phyloP scores from a whole-genome alignment of 2,329 filamentous ascomycete species.

The Amauroascus verrucosus region DNA sequence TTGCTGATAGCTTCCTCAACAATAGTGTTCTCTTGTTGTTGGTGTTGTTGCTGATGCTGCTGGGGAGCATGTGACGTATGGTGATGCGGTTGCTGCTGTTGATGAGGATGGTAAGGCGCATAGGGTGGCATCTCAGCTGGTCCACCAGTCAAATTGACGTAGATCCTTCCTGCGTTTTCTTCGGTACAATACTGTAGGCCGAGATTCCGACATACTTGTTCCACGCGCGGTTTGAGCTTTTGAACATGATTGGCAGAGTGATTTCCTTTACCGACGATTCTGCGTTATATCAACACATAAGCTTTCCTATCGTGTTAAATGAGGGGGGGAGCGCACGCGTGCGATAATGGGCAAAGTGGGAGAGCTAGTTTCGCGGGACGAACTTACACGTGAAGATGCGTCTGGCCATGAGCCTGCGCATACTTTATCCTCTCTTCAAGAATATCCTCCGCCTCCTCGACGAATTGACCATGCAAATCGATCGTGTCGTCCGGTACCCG shows the following conservation, averaged over 20 bases:
- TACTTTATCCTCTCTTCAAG: slow-evolving; percentile 74
- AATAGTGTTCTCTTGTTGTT: slow-evolving; percentile 49
- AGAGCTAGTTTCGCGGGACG: background rate
- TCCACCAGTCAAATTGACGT: slow-evolving; percentile 72
- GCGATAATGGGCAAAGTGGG: no score
- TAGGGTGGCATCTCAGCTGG: slow-evolving; percentile 44
- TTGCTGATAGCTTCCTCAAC: slow-evolving; percentile 52
- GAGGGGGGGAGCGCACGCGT: no score
- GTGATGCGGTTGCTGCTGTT: slow-evolving; percentile 32
- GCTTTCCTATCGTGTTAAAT: background rate
- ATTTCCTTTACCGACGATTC: slow-evolving; percentile 89
- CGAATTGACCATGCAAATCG: slow-evolving; percentile 88
- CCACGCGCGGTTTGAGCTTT: slow-evolving; percentile 91
- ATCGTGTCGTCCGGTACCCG: slow-evolving; percentile 72
- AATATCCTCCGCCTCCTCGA: slow-evolving; percentile 88
- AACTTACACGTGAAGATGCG: slow-evolving; percentile 67
- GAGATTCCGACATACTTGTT: slow-evolving; percentile 72
- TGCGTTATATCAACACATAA: slow-evolving; percentile 19
- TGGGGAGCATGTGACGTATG: slow-evolving; percentile 28
- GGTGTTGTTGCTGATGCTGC: slow-evolving; percentile 28
- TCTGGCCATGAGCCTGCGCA: slow-evolving; percentile 62
- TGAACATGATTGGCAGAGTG: slow-evolving; percentile 73
- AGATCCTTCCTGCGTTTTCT: slow-evolving; percentile 80
- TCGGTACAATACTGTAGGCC: slow-evolving; percentile 77
- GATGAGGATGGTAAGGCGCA: slow-evolving; percentile 21